phyloP scores from a whole-genome alignment of 2,329 filamentous ascomycete genomes.

The Aulographum hederae region DNA sequence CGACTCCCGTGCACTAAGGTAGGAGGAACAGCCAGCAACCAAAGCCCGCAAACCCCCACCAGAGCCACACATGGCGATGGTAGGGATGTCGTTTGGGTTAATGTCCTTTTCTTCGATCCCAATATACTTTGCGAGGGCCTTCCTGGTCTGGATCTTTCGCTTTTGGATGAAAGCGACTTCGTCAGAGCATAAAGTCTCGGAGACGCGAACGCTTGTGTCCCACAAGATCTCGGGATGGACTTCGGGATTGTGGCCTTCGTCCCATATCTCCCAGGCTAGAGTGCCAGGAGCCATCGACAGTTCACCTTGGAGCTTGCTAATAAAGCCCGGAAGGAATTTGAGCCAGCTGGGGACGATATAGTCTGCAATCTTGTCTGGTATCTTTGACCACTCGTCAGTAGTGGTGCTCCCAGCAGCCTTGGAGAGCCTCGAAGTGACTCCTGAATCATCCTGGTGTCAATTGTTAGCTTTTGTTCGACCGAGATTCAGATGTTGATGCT shows the following conservation, averaged over 20 bases:
- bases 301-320: slow-evolving; percentile 72
- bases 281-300: slow-evolving; percentile 76
- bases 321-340: slow-evolving; percentile 52
- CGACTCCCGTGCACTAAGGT: slow-evolving; percentile 65
- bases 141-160: slow-evolving; percentile 48
- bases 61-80: slow-evolving; percentile 86
- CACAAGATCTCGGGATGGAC: slow-evolving; percentile 76
- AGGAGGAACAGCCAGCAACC: slow-evolving; percentile 76
- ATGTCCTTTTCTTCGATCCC: slow-evolving; percentile 60
- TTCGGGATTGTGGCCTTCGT: slow-evolving; percentile 66
- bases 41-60: slow-evolving; percentile 81
- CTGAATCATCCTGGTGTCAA: too few species aligned
- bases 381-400: too few species aligned
- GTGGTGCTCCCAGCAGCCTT: too few species aligned
- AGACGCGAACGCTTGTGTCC: slow-evolving; percentile 67
- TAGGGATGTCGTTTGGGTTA: slow-evolving; percentile 83
- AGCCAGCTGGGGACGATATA: slow-evolving; percentile 72
- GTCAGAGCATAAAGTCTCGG: slow-evolving; percentile 61
- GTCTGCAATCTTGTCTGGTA: slow-evolving; percentile 41
- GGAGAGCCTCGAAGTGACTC: too few species aligned
- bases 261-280: slow-evolving; percentile 83
- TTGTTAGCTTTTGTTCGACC: too few species aligned
- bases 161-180: slow-evolving; percentile 58
- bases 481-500: too few species aligned
- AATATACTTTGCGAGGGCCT: slow-evolving; percentile 68